These are phyloP conservation scores for Serendipita sp. DNA, from an alignment of 768 basidiomycete genomes.

Conservation along the genomic window DNA sequence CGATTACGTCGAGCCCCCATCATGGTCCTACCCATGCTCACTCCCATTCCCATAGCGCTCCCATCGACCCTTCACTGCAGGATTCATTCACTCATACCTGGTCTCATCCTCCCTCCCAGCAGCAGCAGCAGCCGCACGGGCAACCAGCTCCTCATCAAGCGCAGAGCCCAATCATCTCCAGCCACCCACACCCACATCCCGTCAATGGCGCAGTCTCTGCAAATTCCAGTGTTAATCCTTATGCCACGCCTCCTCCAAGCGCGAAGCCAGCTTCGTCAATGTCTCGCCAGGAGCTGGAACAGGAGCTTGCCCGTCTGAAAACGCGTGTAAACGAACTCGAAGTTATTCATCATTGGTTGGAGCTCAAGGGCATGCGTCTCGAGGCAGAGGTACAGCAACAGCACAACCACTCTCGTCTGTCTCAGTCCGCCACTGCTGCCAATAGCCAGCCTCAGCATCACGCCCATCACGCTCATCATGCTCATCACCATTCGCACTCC, in stretches of 20 bases:
- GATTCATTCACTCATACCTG: background rate
- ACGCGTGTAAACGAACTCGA: slow-evolving; percentile 5
- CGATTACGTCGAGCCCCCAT: background rate
- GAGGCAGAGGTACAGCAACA: slow-evolving; percentile 1
- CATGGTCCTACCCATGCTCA: background rate
- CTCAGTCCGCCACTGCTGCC: background rate
- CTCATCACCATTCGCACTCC: background rate
- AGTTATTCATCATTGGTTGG: slow-evolving; percentile 2
- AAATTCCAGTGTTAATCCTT: background rate
- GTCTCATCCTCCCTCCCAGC: background rate
- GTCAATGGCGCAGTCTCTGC: background rate
- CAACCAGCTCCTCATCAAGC: background rate
- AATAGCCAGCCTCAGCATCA: background rate
- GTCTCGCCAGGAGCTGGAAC: slow-evolving; percentile 2
- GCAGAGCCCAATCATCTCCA: background rate
- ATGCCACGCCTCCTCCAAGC: background rate
- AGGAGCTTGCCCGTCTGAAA: slow-evolving; percentile 1
- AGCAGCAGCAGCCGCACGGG: background rate
- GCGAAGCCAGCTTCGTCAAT: slow-evolving; percentile 4
- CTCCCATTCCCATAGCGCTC: background rate
- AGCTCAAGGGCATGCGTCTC: slow-evolving; percentile 3
- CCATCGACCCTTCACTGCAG: background rate
- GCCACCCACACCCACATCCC: background rate
- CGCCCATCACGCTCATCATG: background rate
- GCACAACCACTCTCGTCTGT: background rate